These are phyloP conservation scores for Fusarium abutilonis DNA, from an alignment of 2,329 filamentous ascomycete species.

Conservation along the genomic window DNA sequence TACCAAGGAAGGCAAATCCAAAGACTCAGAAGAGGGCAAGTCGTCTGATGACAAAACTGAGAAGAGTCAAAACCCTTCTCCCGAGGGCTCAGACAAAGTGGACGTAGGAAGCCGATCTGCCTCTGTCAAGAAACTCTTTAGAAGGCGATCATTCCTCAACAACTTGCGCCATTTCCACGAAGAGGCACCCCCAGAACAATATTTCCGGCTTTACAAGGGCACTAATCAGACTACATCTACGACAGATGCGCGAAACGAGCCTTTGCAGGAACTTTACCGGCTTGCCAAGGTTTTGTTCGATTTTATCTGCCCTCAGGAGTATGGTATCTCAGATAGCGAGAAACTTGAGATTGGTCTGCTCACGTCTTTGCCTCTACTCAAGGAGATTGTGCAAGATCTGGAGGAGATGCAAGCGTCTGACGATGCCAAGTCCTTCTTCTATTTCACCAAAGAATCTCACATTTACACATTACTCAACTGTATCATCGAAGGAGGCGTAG, in stretches of 20 bases:
- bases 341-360: slow-evolving; percentile 98
- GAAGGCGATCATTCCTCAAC: slow-evolving; percentile 69
- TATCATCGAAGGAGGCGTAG: slow-evolving; percentile 94
- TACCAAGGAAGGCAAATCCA: slow-evolving; percentile 55
- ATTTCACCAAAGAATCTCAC: slow-evolving; percentile 99
- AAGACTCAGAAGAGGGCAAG: slow-evolving; percentile 55
- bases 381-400: slow-evolving; percentile 95
- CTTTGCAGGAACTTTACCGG: slow-evolving; percentile 91
- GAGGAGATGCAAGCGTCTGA: slow-evolving; percentile 97
- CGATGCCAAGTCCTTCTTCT: slow-evolving; percentile 95
- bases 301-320: slow-evolving; percentile 98
- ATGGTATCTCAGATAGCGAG: slow-evolving; percentile 93
- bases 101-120: slow-evolving; percentile 53
- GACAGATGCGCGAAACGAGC: slow-evolving; percentile 84
- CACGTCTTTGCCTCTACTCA: slow-evolving; percentile 90
- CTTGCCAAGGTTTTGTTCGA: slow-evolving; percentile 96
- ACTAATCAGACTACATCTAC: slow-evolving; percentile 74
- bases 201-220: slow-evolving; percentile 91
- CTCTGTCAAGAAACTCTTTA: slow-evolving; percentile 62
- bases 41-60: slow-evolving; percentile 52
- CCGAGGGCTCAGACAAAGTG: slow-evolving; percentile 53
- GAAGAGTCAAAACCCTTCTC: slow-evolving; percentile 44
- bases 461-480: slow-evolving; percentile 98
- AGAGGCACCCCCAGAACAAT: slow-evolving; percentile 72
- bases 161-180: slow-evolving; percentile 60